These are phyloP conservation scores for Sugiyamaella xylanicola DNA, from an alignment of 1,139 yeast species.

Conservation along the genomic window DNA sequence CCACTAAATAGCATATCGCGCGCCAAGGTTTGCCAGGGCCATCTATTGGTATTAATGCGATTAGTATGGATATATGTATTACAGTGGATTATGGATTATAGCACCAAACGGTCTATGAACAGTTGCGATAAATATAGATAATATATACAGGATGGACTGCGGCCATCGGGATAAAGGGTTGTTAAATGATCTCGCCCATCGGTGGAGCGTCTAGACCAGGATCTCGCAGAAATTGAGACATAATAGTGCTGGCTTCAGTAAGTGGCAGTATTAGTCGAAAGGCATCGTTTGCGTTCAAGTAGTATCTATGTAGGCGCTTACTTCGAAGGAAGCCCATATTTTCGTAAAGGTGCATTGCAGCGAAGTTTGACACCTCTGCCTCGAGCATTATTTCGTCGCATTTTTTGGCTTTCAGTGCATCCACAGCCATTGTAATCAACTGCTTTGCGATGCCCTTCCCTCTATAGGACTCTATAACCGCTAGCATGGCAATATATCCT, in stretches of 20 bases:
- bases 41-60: too few relatives aligned
- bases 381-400: conserved; percentile 91
- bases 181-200: conserved; percentile 14
- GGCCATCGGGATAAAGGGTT: too few relatives aligned
- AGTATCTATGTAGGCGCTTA: conserved; percentile 82
- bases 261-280: conserved; percentile 73
- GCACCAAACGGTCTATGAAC: too few relatives aligned
- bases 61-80: too few relatives aligned
- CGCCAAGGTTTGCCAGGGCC: too few relatives aligned
- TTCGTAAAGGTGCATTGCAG: conserved; percentile 80
- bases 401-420: conserved; percentile 59
- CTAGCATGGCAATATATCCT: conserved; percentile 96
- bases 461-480: conserved; percentile 70
- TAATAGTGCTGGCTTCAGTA: conserved; percentile 51
- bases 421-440: conserved; percentile 64
- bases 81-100: too few relatives aligned
- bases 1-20: too few relatives aligned
- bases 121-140: neutral
- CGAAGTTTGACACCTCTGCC: conserved; percentile 80
- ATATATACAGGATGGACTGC: neutral
- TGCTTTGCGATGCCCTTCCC: conserved; percentile 80
- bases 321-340: conserved; percentile 82
- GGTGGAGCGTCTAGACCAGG: neutral
- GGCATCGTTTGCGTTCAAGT: conserved; percentile 91
- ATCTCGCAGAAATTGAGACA: conserved; percentile 42